Evolutionary conservation across 805 yeast genomes (phyloP).

Genomic region (Kluyveromyces siamensis): DNA sequence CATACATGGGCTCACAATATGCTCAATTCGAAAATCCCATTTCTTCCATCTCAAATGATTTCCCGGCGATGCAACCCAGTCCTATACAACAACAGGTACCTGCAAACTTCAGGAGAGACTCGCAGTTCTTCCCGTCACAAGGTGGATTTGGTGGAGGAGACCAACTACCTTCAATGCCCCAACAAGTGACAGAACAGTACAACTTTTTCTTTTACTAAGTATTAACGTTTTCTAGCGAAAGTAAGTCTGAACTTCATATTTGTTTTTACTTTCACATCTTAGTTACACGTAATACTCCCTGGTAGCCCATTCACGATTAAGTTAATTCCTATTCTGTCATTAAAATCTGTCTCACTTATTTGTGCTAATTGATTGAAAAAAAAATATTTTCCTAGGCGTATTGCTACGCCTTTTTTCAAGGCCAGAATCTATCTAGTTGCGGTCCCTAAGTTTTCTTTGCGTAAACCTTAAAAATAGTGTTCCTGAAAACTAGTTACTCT

Average conservation of each 20-base stretch:
- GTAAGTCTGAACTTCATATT: background rate
- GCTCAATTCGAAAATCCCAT: constrained; percentile 2
- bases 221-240: background rate
- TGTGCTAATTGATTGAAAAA: too few species aligned
- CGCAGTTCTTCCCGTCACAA: constrained; percentile 1
- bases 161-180: constrained; percentile 1
- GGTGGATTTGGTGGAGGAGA: background rate
- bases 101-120: background rate
- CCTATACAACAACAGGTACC: constrained; percentile 2
- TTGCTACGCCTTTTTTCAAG: background rate
- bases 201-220: constrained; percentile 2
- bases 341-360: background rate
- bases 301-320: too few species aligned
- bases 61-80: constrained; percentile 6
- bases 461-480: background rate
- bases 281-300: too few species aligned
- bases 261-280: background rate
- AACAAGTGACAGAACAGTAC: background rate
- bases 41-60: background rate
- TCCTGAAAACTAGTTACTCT: background rate
- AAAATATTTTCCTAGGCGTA: background rate
- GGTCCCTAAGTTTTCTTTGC: background rate
- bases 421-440: background rate
- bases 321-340: background rate
- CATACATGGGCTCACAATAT: constrained; percentile 1